Percentiles rank a stretch among this genome's conserved stretches.
Conservation (phyloP, 371 early-diverging fungal genomes). For the Vairimorpha ceranae region DNA sequence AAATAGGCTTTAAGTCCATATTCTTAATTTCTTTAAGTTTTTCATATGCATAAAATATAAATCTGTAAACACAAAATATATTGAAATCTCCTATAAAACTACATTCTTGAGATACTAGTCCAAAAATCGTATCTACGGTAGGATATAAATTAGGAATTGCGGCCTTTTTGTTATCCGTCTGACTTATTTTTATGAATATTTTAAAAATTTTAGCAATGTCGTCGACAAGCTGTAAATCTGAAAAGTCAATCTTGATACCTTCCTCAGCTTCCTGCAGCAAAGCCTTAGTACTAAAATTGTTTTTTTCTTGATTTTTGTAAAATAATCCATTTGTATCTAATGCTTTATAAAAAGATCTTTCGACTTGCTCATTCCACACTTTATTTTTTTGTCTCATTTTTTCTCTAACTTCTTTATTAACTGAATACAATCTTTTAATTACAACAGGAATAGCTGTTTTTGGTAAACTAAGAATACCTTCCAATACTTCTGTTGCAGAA, state of each 20-base stretch:
- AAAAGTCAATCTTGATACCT: constrained; percentile 62
- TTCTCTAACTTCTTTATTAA: constrained; percentile 88
- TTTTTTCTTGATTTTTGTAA: constrained; percentile 79
- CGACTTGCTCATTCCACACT: constrained; percentile 83
- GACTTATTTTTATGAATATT: constrained; percentile 15
- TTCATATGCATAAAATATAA: constrained; percentile 72
- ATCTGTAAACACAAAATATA: constrained; percentile 75
- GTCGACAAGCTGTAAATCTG: constrained; percentile 57
- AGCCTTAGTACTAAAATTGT: constrained; percentile 69
- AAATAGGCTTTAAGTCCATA: constrained; percentile 63
- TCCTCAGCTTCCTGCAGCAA: constrained; percentile 76
- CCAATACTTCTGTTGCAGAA: constrained; percentile 55
- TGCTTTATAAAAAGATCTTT: constrained; percentile 84
- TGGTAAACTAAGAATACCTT: constrained; percentile 80
- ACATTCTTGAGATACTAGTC: not conserved
- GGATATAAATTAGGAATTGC: constrained; percentile 10
- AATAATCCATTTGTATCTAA: constrained; percentile 82
- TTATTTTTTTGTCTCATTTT: constrained; percentile 75
- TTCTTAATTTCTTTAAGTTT: constrained; percentile 72
- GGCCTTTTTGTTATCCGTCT: constrained; percentile 20
- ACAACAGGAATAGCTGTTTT: constrained; percentile 84
- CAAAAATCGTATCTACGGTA: constrained; percentile 27
- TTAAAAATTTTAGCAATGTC: constrained; percentile 35
- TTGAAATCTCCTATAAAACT: constrained; percentile 69
- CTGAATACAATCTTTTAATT: constrained; percentile 82